phyloP scores from a whole-genome alignment of 768 basidiomycete species.

The Collybia sordida region DNA sequence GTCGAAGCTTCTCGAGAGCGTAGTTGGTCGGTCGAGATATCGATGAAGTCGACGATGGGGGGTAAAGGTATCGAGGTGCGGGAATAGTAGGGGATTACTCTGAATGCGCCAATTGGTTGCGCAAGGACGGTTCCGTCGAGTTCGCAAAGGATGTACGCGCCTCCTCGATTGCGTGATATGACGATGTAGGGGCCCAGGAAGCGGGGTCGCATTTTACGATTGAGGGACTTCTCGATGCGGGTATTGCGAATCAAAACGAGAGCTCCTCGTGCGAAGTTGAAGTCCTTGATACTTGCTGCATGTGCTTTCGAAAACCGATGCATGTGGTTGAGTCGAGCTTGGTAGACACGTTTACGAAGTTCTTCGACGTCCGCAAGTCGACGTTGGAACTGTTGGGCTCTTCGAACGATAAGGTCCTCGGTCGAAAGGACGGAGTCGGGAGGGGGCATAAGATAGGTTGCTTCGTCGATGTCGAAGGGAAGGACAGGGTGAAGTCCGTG shows the following conservation, averaged over 20 bases:
- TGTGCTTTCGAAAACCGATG: constrained; percentile 5
- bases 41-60: too few relatives aligned
- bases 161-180: constrained; percentile 8
- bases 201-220: constrained; percentile 20
- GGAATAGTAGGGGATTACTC: too few relatives aligned
- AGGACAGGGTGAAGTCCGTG: constrained; percentile 24
- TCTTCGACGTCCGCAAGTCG: constrained; percentile 7
- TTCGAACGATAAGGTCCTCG: constrained; percentile 8
- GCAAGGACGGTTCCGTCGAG: constrained; percentile 12
- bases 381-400: constrained; percentile 14
- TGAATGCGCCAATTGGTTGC: too few relatives aligned
- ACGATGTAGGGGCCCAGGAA: constrained; percentile 28
- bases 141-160: constrained; percentile 12
- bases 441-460: constrained; percentile 14
- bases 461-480: constrained; percentile 21
- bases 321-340: constrained; percentile 3
- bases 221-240: constrained; percentile 14
- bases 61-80: too few relatives aligned
- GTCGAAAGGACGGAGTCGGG: constrained; percentile 4
- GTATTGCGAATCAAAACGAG: constrained; percentile 25
- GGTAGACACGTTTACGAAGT: constrained; percentile 8
- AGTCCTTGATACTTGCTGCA: constrained; percentile 7
- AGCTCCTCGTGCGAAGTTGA: constrained; percentile 8
- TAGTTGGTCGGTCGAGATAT: too few relatives aligned
- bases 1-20: too few relatives aligned